Conservation (phyloP, 305 asterid genomes). For the Withania somnifera region DNA sequence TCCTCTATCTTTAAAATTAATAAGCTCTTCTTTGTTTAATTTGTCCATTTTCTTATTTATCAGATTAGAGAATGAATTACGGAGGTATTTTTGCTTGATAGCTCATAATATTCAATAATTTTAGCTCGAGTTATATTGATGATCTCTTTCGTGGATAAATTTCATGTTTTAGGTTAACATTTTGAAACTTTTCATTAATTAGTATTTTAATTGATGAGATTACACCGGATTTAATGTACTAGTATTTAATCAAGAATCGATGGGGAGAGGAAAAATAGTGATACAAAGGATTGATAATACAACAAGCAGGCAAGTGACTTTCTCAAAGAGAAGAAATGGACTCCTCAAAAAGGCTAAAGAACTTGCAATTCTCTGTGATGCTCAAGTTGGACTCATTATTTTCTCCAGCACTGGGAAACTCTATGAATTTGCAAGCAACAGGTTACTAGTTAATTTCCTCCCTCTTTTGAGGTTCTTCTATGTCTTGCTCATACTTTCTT, state of each 20-base stretch:
- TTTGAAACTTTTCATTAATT: no score
- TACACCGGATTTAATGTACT: no score
- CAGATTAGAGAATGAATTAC: background rate
- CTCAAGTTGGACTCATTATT: constrained; percentile 7
- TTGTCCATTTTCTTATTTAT: no score
- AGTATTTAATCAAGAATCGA: no score
- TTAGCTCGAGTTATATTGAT: background rate
- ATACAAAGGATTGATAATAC: constrained; percentile 4
- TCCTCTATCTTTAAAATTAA: background rate
- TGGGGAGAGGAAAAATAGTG: constrained; percentile 7
- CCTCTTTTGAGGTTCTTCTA: no score
- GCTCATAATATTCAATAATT: background rate
- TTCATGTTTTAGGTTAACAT: background rate
- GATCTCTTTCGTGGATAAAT: background rate
- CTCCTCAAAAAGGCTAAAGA: constrained; percentile 6
- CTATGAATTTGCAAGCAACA: constrained; percentile 5
- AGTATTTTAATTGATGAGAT: no score
- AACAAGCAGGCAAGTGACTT: constrained; percentile 10
- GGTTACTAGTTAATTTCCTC: background rate
- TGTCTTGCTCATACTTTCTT: background rate
- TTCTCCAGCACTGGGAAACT: constrained; percentile 8
- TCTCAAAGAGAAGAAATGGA: constrained; percentile 10
- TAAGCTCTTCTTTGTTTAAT: background rate
- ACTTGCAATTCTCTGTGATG: constrained; percentile 7
- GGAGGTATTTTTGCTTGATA: background rate